Conservation (phyloP, 306 rosid genomes). For the Sicyos edulis region DNA sequence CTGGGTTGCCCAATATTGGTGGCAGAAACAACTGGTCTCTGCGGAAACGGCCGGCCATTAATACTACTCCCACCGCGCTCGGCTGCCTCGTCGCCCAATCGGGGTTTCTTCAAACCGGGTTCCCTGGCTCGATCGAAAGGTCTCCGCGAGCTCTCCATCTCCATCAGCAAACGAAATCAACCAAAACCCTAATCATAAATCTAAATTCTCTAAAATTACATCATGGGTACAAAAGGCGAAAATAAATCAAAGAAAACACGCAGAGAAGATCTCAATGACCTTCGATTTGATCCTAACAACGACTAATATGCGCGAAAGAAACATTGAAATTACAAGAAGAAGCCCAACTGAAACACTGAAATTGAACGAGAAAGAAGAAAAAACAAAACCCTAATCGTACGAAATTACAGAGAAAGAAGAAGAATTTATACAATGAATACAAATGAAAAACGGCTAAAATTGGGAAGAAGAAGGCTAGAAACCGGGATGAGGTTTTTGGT, state of each 20-base stretch:
- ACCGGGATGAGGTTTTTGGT: not conserved
- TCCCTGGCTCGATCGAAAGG: slow-evolving; percentile 78
- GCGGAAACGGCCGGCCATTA: slow-evolving; percentile 52
- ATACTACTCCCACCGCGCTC: slow-evolving; percentile 31
- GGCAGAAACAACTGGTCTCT: slow-evolving; percentile 40
- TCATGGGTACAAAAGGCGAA: not conserved
- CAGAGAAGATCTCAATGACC: not conserved
- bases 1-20: slow-evolving; percentile 36
- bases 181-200: slow-evolving; percentile 44
- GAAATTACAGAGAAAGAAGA: slow-evolving; percentile 10
- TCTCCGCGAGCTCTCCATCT: slow-evolving; percentile 84
- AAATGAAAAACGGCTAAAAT: not conserved
- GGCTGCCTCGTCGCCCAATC: slow-evolving; percentile 57
- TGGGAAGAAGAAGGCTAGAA: not conserved
- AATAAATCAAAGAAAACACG: not conserved
- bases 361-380: slow-evolving; percentile 16
- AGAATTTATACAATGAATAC: not conserved
- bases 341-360: not conserved
- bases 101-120: slow-evolving; percentile 69
- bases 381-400: slow-evolving; percentile 11
- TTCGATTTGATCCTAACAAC: not conserved
- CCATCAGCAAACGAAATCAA: slow-evolving; percentile 31
- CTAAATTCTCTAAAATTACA: slow-evolving; percentile 29
- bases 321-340: not conserved
- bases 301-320: not conserved